Percentiles rank a stretch among this genome's conserved stretches.
Conservation (phyloP, 306 rosid genomes). For the Lupinus albus region DNA sequence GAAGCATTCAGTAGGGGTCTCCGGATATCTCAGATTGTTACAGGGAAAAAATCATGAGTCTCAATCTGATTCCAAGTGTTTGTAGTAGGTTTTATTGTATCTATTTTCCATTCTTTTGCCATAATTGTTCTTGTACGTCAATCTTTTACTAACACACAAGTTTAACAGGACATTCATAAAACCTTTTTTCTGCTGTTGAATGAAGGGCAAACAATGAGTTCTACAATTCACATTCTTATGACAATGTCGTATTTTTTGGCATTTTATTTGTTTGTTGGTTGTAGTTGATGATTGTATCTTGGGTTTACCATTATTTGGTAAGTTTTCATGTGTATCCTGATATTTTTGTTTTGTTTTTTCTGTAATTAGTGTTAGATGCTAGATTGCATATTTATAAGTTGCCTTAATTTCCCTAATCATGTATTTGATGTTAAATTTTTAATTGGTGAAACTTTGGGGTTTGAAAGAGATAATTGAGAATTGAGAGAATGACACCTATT, state of each 20-base stretch:
- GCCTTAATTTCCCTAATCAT: not conserved
- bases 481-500: too few relatives aligned
- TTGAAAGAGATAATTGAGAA: too few relatives aligned
- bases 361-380: not conserved
- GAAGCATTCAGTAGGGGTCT: constrained; percentile 92
- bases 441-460: too few relatives aligned
- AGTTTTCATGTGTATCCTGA: not conserved
- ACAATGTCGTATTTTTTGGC: not conserved
- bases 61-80: constrained; percentile 50
- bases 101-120: not conserved
- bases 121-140: not conserved
- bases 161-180: constrained; percentile 4
- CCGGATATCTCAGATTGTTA: constrained; percentile 69
- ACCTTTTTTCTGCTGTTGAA: constrained; percentile 15
- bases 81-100: not conserved
- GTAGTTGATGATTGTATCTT: not conserved
- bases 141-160: constrained; percentile 8
- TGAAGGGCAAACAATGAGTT: constrained; percentile 13
- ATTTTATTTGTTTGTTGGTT: not conserved
- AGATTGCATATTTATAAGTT: not conserved
- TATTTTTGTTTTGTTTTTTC: not conserved
- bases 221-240: not conserved
- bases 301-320: not conserved
- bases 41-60: constrained; percentile 53
- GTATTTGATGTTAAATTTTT: not conserved